phyloP scores from a whole-genome alignment of 371 early-diverging fungal species.

The Circinella umbellata region DNA sequence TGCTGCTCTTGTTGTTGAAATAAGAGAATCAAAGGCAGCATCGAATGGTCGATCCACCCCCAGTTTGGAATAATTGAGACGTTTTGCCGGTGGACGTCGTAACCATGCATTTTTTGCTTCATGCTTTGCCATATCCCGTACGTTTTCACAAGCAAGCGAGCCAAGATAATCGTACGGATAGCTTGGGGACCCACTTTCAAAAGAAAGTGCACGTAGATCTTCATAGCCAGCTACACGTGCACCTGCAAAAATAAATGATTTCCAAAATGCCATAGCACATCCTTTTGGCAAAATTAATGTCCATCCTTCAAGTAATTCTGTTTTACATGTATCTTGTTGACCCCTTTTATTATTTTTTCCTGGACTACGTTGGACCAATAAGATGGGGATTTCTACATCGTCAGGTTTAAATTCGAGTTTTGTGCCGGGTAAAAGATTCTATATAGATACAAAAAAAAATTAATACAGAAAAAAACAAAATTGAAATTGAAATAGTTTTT shows the following conservation, averaged over 20 bases:
- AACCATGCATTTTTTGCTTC: conserved; percentile 51
- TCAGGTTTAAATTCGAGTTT: conserved; percentile 52
- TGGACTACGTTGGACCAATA: conserved; percentile 73
- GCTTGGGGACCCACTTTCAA: conserved; percentile 57
- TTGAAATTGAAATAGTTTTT: background rate
- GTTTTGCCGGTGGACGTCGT: conserved; percentile 72
- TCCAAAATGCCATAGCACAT: conserved; percentile 89
- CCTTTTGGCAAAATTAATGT: conserved; percentile 82
- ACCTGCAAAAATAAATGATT: conserved; percentile 87
- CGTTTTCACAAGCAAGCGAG: conserved; percentile 57
- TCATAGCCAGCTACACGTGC: conserved; percentile 75
- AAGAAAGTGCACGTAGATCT: conserved; percentile 60
- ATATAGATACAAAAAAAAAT: too few species aligned
- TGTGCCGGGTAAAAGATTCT: conserved; percentile 49
- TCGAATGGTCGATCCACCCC: conserved; percentile 69
- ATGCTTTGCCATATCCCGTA: conserved; percentile 23
- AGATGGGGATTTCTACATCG: conserved; percentile 77
- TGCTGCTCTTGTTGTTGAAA: too few species aligned
- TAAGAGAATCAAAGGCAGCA: conserved; percentile 48
- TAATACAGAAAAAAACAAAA: background rate
- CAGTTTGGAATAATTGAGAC: conserved; percentile 70
- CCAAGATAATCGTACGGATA: conserved; percentile 68
- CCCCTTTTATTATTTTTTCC: background rate
- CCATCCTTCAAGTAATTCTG: conserved; percentile 69
- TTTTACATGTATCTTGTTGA: conserved; percentile 26